Evolutionary conservation across 257 asterid genomes (phyloP).

Genomic region (Knoxia roxburghii): DNA sequence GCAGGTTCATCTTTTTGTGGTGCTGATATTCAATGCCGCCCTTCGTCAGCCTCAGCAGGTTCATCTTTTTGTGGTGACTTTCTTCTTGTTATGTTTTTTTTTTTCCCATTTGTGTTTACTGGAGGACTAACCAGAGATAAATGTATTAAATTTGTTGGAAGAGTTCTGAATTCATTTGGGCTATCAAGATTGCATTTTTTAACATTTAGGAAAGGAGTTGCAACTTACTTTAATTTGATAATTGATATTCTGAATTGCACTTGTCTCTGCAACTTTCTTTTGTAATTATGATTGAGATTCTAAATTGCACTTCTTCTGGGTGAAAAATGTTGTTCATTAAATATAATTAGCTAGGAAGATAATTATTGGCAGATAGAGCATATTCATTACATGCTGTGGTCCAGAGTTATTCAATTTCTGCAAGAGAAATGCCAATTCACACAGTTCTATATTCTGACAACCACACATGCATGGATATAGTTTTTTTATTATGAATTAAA

Average conservation of each 20-base stretch:
- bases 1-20: too few species aligned
- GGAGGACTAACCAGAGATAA: not conserved
- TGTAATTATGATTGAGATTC: not conserved
- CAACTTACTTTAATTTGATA: not conserved
- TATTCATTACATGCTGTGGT: not conserved
- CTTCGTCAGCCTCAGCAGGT: conserved; percentile 31
- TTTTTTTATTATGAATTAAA: too few species aligned
- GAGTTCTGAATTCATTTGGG: not conserved
- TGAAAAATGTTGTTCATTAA: not conserved
- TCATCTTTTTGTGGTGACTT: not conserved
- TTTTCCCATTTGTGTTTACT: too few species aligned
- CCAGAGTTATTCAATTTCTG: not conserved
- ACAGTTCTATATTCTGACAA: too few species aligned
- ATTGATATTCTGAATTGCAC: too few species aligned
- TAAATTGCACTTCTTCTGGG: not conserved
- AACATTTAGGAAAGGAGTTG: not conserved
- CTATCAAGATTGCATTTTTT: conserved; percentile 2
- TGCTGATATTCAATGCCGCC: conserved; percentile 52
- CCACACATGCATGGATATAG: too few species aligned
- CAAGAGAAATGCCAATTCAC: too few species aligned
- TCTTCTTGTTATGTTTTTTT: too few species aligned
- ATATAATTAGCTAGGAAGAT: not conserved
- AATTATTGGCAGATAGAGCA: not conserved
- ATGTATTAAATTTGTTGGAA: not conserved
- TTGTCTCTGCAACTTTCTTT: too few species aligned